A percentile compares a stretch with the other conserved stretches of the same genome.
phyloP scores from a whole-genome alignment of 176 grass and related monocot species.

The Eleusine indica region DNA sequence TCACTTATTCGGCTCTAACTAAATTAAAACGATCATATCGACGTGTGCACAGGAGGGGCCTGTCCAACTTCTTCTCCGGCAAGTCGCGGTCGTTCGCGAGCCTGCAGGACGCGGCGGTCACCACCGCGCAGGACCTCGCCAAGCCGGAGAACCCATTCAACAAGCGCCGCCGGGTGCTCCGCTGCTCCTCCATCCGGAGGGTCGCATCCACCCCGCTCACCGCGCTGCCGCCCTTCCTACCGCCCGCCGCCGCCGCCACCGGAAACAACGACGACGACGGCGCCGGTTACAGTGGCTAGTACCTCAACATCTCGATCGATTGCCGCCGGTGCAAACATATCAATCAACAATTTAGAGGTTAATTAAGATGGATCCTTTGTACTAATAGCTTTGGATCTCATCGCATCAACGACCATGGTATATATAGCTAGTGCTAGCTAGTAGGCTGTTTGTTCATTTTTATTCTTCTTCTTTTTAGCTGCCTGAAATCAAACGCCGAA shows the following conservation, averaged over 20 bases:
- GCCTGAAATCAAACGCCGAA: not conserved
- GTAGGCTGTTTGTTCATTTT: not conserved
- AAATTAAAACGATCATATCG: not conserved
- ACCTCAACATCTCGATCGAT: too few relatives aligned
- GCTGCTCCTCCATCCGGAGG: constrained; percentile 60
- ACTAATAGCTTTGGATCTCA: constrained; percentile 23
- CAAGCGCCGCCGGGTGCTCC: constrained; percentile 78
- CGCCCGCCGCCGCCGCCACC: not conserved
- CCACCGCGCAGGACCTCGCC: constrained; percentile 60
- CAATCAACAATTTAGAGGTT: too few relatives aligned
- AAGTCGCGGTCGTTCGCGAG: constrained; percentile 94
- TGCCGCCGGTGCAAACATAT: too few relatives aligned
- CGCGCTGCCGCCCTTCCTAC: constrained; percentile 58
- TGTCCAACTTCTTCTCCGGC: constrained; percentile 95
- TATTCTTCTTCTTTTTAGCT: constrained; percentile 8
- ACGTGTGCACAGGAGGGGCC: constrained; percentile 57
- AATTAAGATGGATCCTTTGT: constrained; percentile 9
- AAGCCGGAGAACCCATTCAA: constrained; percentile 99
- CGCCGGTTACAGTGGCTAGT: not conserved
- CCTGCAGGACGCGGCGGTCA: constrained; percentile 61
- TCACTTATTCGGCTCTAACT: too few relatives aligned
- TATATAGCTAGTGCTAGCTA: not conserved
- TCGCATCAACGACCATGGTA: not conserved
- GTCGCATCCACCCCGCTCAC: constrained; percentile 61
- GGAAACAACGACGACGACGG: not conserved